A percentile compares a stretch with the other conserved stretches of the same genome.
phyloP scores from a whole-genome alignment of 345 rosid genomes.

The Populus pruinosa region DNA sequence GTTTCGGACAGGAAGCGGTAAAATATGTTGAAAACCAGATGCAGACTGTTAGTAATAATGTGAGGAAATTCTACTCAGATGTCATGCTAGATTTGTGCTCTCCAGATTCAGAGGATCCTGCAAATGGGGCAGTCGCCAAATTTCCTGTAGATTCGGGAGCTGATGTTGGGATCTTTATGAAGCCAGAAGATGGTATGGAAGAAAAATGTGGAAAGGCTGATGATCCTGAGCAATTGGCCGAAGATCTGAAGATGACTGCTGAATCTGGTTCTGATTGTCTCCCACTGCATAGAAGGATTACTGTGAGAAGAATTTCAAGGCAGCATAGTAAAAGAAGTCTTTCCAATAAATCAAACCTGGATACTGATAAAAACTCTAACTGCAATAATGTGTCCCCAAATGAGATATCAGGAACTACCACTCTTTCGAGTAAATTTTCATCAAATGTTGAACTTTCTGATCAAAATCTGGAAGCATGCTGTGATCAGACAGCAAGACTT shows the following conservation, averaged over 20 bases:
- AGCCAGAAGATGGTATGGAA: constrained; percentile 31
- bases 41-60: constrained; percentile 73
- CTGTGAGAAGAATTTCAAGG: constrained; percentile 20
- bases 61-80: constrained; percentile 67
- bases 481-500: constrained; percentile 21
- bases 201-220: constrained; percentile 32
- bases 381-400: constrained; percentile 18
- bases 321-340: constrained; percentile 21
- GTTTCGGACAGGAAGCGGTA: constrained; percentile 55
- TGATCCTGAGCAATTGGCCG: constrained; percentile 18
- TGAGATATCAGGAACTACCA: constrained; percentile 16
- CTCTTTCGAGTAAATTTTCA: constrained; percentile 24
- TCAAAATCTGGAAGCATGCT: constrained; percentile 22
- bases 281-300: constrained; percentile 20
- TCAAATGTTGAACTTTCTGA: constrained; percentile 25
- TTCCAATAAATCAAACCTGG: constrained; percentile 27
- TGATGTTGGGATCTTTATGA: constrained; percentile 38
- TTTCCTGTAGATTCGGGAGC: constrained; percentile 26
- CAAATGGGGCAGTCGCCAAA: constrained; percentile 30
- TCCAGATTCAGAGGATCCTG: constrained; percentile 41
- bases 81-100: constrained; percentile 63
- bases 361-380: constrained; percentile 22
- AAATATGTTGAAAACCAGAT: constrained; percentile 75
- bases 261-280: constrained; percentile 26
- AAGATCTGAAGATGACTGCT: constrained; percentile 22